Conservation (phyloP, 176 grass and related monocot species). For the Rhynchospora tenuis region DNA sequence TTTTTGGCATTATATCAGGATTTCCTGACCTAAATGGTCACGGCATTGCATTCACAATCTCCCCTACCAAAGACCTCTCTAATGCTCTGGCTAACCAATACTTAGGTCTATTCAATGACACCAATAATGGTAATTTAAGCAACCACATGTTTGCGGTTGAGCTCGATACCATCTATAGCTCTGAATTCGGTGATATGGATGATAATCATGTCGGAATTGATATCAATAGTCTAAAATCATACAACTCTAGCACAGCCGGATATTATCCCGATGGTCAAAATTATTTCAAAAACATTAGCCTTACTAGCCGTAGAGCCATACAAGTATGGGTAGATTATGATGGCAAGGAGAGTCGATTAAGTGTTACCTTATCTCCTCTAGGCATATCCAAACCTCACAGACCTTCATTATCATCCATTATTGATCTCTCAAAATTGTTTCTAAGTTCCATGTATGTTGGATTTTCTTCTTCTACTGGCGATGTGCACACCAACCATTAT, state of each 20-base stretch:
- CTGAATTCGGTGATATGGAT: constrained; percentile 39
- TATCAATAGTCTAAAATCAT: constrained; percentile 36
- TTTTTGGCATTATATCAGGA: constrained; percentile 16
- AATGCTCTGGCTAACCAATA: constrained; percentile 20
- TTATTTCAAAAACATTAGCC: constrained; percentile 27
- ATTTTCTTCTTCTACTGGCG: constrained; percentile 42
- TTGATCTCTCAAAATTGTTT: constrained; percentile 27
- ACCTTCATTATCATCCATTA: constrained; percentile 12
- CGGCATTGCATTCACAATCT: constrained; percentile 19
- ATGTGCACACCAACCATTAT: constrained; percentile 29
- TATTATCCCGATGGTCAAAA: constrained; percentile 31
- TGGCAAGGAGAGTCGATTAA: constrained; percentile 1
- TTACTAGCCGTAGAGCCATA: constrained; percentile 36
- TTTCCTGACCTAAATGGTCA: constrained; percentile 2
- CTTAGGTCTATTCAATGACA: constrained; percentile 38
- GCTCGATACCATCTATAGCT: constrained; percentile 40
- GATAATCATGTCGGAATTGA: constrained; percentile 51
- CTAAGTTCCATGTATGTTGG: constrained; percentile 28
- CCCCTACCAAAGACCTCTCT: constrained; percentile 9
- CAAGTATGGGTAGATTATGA: constrained; percentile 64
- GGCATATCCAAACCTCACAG: constrained; percentile 24
- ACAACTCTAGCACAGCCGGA: constrained; percentile 8
- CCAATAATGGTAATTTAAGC: constrained; percentile 8
- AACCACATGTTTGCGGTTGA: constrained; percentile 44
- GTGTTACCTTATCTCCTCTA: constrained; percentile 30